These are phyloP conservation scores for Lotmaria passim DNA, from an alignment of 208 protist species.

Conservation along the genomic window DNA sequence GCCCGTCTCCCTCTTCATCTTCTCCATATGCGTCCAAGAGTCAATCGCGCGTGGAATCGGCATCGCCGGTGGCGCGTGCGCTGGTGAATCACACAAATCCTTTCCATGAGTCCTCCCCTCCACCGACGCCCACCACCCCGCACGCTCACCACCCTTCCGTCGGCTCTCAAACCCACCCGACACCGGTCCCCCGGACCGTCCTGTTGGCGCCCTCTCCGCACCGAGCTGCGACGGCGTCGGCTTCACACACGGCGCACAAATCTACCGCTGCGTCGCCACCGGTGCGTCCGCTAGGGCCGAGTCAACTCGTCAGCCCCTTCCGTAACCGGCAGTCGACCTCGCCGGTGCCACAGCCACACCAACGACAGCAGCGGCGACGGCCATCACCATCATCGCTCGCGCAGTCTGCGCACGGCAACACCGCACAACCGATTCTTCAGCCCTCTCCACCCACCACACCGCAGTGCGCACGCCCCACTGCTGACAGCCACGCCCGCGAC, in stretches of 20 bases:
- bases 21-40: background rate
- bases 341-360: background rate
- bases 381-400: background rate
- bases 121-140: background rate
- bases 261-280: background rate
- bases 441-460: constrained; percentile 3
- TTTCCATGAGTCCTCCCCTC: background rate
- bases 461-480: background rate
- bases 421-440: background rate
- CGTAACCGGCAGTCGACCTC: background rate
- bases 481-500: background rate
- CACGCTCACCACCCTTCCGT: background rate
- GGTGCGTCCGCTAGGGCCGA: background rate
- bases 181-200: background rate
- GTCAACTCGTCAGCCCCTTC: background rate
- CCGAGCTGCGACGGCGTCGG: background rate
- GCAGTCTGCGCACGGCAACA: too few relatives aligned
- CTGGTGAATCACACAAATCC: background rate
- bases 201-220: constrained; percentile 2
- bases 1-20: background rate
- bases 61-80: background rate
- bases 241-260: background rate
- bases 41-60: background rate
- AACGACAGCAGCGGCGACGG: background rate
- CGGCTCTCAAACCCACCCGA: constrained; percentile 8